These are phyloP conservation scores for Vitellaria paradoxa DNA, from an alignment of 179 eudicot genomes.

Conservation along the genomic window DNA sequence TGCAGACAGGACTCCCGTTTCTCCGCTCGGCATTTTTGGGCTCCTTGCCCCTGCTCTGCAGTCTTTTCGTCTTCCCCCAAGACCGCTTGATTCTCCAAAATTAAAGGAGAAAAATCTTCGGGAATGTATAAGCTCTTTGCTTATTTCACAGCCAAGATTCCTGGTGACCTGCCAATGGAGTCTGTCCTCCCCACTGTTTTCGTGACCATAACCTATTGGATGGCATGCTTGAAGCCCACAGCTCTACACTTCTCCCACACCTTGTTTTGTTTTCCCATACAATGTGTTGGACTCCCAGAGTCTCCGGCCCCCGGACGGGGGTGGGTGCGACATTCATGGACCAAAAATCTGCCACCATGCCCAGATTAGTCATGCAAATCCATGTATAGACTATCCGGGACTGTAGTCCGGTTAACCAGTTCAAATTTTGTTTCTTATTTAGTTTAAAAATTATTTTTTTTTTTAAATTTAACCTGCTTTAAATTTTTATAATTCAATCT, in stretches of 20 bases:
- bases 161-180: slow-evolving; percentile 68
- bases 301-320: slow-evolving; percentile 76
- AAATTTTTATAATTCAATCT: no score
- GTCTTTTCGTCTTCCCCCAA: slow-evolving; percentile 78
- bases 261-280: slow-evolving; percentile 44
- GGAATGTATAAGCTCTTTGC: slow-evolving; percentile 84
- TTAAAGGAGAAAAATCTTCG: slow-evolving; percentile 66
- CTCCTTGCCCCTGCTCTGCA: slow-evolving; percentile 61
- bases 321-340: slow-evolving; percentile 66
- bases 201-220: slow-evolving; percentile 60
- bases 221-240: slow-evolving; percentile 56
- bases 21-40: slow-evolving; percentile 74
- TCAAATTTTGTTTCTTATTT: no score
- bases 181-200: slow-evolving; percentile 66
- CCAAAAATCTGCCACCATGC: slow-evolving; percentile 54
- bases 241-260: slow-evolving; percentile 41
- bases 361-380: slow-evolving; percentile 71
- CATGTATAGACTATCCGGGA: no score
- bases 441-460: no score
- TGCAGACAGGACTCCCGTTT: slow-evolving; percentile 87
- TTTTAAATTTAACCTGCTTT: no score
- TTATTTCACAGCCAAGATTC: slow-evolving; percentile 50
- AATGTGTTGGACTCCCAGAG: slow-evolving; percentile 64
- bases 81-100: slow-evolving; percentile 59
- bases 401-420: no score